Evolutionary conservation across 2,329 filamentous ascomycete species (phyloP).

Genomic region (Ceratocystis ficicola): DNA sequence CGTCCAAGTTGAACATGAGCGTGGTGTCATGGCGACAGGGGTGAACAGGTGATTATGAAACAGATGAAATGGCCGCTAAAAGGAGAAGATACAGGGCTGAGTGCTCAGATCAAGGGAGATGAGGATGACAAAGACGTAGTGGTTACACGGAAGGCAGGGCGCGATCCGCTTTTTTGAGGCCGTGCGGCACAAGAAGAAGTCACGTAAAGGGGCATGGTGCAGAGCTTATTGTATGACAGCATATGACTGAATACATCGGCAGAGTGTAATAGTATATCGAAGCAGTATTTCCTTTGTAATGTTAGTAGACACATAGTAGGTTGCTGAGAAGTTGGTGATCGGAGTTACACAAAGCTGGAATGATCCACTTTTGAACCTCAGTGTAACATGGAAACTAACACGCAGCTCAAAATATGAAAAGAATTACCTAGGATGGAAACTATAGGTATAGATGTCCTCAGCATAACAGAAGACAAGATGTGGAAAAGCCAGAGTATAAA

Average conservation of each 20-base stretch:
- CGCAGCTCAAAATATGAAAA: too few species aligned
- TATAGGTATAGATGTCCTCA: too few species aligned
- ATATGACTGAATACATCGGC: too few species aligned
- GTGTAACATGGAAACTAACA: background rate
- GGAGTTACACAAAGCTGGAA: background rate
- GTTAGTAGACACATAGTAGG: background rate
- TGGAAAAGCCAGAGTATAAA: too few species aligned
- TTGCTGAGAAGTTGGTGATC: background rate
- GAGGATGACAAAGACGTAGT: background rate
- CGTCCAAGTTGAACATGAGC: background rate
- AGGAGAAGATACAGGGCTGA: background rate
- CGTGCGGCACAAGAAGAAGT: background rate
- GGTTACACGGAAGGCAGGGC: background rate
- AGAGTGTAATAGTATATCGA: too few species aligned
- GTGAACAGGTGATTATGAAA: background rate
- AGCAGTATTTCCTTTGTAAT: background rate
- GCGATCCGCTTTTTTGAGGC: background rate
- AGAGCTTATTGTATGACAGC: too few species aligned
- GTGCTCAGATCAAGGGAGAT: background rate
- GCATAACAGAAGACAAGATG: too few species aligned
- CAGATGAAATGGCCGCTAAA: background rate
- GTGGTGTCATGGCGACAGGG: background rate
- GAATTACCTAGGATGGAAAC: too few species aligned
- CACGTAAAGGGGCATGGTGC: background rate
- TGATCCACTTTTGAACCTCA: background rate